Evolutionary conservation across 495 filamentous ascomycete genomes (phyloP).

Genomic region (Aspergillus coremiiformis): DNA sequence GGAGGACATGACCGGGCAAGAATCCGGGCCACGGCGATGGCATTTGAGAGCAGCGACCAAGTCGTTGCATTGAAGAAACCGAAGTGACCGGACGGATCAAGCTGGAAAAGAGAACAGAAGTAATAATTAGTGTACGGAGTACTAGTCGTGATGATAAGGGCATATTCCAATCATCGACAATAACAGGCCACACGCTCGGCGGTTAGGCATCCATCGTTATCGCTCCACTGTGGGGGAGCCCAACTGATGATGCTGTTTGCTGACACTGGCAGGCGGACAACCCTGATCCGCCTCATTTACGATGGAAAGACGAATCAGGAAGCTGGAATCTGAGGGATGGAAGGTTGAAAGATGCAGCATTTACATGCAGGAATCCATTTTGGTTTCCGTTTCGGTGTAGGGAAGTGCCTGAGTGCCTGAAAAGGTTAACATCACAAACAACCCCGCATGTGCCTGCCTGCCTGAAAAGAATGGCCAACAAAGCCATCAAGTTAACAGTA

Average conservation of each 20-base stretch:
- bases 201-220: constrained; percentile 34
- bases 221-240: constrained; percentile 32
- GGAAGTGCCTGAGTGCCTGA: not conserved
- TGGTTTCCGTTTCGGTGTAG: not conserved
- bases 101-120: constrained; percentile 3
- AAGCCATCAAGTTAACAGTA: not conserved
- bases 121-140: not conserved
- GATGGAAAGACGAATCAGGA: not conserved
- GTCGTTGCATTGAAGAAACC: constrained; percentile 10
- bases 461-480: not conserved
- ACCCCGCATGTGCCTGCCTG: not conserved
- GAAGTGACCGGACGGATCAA: constrained; percentile 1
- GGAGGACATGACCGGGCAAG: constrained; percentile 27
- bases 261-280: constrained; percentile 14
- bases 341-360: not conserved
- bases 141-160: too few species aligned
- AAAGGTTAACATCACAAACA: not conserved
- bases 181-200: constrained; percentile 22
- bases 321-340: not conserved
- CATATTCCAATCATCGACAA: not conserved
- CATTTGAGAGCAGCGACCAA: constrained; percentile 21
- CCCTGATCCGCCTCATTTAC: constrained; percentile 13
- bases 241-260: constrained; percentile 10
- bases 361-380: not conserved
- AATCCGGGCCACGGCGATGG: constrained; percentile 12